phyloP scores from a whole-genome alignment of 805 yeast genomes.

The Candida ortonii region DNA sequence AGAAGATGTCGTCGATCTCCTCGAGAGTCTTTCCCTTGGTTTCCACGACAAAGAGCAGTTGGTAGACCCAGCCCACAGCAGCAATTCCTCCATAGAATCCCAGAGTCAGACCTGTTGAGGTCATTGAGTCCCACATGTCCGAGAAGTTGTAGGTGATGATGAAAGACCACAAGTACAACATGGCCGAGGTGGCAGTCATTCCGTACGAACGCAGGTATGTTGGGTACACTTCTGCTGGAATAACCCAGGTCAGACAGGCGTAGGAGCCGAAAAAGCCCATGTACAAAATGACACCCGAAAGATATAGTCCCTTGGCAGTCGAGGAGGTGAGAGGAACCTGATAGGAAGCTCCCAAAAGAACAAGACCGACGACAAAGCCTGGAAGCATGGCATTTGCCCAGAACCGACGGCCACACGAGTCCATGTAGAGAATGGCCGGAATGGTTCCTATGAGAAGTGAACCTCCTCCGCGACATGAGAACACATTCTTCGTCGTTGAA shows the following conservation, averaged over 20 bases:
- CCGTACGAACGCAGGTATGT: constrained; percentile 59
- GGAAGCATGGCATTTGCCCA: constrained; percentile 58
- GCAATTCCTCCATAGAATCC: constrained; percentile 72
- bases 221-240: constrained; percentile 64
- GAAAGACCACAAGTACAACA: constrained; percentile 60
- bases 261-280: constrained; percentile 67
- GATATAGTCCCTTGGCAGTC: constrained; percentile 57
- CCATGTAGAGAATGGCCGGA: constrained; percentile 62
- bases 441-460: constrained; percentile 60
- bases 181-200: constrained; percentile 57
- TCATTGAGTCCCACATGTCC: constrained; percentile 53
- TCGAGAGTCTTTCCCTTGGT: constrained; percentile 70
- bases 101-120: constrained; percentile 58
- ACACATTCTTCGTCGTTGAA: constrained; percentile 50
- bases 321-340: constrained; percentile 38
- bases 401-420: constrained; percentile 51
- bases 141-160: constrained; percentile 63
- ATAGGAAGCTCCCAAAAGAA: constrained; percentile 60
- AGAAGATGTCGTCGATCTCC: constrained; percentile 64
- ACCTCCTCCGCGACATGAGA: constrained; percentile 68
- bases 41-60: constrained; percentile 62
- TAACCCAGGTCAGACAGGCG: constrained; percentile 66
- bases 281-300: constrained; percentile 61
- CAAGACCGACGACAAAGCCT: constrained; percentile 58
- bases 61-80: constrained; percentile 52